Percentiles rank a stretch among this genome's conserved stretches.
Conservation (phyloP, 1,284 basidiomycete species). For the Microbotryum lychnidis-dioicae region DNA sequence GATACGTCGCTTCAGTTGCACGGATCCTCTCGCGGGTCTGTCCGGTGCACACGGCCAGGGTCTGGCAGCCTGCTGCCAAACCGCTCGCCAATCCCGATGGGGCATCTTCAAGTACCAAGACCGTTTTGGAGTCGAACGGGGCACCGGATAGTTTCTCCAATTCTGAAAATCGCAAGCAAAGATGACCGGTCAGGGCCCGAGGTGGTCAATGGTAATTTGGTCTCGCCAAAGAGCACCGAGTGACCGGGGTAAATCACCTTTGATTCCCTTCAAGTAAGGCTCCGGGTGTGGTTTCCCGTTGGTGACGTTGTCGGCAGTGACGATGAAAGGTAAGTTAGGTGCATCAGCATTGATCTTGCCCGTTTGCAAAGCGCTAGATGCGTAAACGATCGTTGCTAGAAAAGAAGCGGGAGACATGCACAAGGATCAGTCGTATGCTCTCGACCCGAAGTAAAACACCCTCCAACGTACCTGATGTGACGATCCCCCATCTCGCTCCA, state of each 20-base stretch:
- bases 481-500: constrained; percentile 28
- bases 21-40: constrained; percentile 43
- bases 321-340: constrained; percentile 39
- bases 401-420: neutral
- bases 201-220: no score
- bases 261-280: constrained; percentile 54
- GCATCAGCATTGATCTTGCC: constrained; percentile 19
- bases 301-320: constrained; percentile 65
- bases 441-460: neutral
- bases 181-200: no score
- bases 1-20: constrained; percentile 20
- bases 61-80: constrained; percentile 53
- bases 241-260: constrained; percentile 26
- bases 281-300: constrained; percentile 73
- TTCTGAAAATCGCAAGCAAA: neutral
- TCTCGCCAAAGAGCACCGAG: neutral
- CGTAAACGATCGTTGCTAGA: constrained; percentile 30
- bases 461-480: constrained; percentile 24
- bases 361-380: constrained; percentile 29
- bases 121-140: constrained; percentile 43
- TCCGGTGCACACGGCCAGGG: constrained; percentile 69
- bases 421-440: neutral
- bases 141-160: constrained; percentile 9
- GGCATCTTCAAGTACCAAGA: constrained; percentile 62
- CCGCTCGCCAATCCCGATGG: constrained; percentile 63